Base-by-base conservation (phyloP, 352 stramenopile genomes). In the Phytophthora kernoviae region DNA sequence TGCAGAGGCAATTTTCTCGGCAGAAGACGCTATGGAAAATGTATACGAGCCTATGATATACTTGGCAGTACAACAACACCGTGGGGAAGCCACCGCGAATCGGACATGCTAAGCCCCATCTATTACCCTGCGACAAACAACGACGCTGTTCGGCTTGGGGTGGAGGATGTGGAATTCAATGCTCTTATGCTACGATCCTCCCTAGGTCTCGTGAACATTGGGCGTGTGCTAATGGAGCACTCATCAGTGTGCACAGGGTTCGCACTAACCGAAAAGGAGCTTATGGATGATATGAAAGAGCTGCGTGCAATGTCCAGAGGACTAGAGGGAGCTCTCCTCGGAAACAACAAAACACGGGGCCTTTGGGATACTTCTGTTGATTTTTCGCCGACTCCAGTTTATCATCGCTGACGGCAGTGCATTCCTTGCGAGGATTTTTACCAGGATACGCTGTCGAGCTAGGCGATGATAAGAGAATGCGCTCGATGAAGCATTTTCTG, bases 41-140 rank as follows among this genome's bases (percentile, higher is more conserved):
- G 40, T 90, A n/a, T 95, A 90, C 53, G 77, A 95, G 46, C 86
- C 86, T 3, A 91, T 95, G 77, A 58, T 93, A 24, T 95, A 88
- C 70, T 50, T 95, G 14, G 84, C 84, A 20, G 69, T 64, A 18
- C 61, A 68, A 17, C 37, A 8, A 3, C 56, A 18, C 9, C 46
- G 14, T 22, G 22, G 11, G 21, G 33, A 39, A 41, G 62, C 40
- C 49, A 14, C 32, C 54, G 27, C 15, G 52, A 49, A 26, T 47
- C 27, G 20, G 45, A 15, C 15, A 8, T 21, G 36, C 27, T 65
- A 14, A 30, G 48, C 17, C 65, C 52, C 34, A 49, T 37, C 10
- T 15, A 36, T 15, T 47, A 56, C 41, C 20, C 22, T 44, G 41
- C 22, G 17, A 21, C 27, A 45, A 40, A 24, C 20, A 33, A 12